Evolutionary conservation across 306 rosid genomes (phyloP).

Genomic region (Fagus sylvatica): DNA sequence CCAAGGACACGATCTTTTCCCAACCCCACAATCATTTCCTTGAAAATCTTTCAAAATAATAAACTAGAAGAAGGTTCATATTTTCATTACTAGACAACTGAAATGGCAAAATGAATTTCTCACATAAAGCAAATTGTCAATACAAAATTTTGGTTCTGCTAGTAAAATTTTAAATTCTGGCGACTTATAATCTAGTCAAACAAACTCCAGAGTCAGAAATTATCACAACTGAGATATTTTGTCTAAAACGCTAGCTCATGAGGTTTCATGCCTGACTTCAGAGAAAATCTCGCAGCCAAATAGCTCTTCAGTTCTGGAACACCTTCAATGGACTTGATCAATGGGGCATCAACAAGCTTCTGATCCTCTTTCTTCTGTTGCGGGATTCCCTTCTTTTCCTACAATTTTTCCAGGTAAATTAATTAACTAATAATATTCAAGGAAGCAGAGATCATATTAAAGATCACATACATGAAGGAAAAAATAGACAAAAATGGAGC

Average conservation of each 20-base stretch:
- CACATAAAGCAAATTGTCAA: slow-evolving; percentile 2
- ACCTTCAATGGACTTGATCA: neutral
- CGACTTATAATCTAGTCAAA: neutral
- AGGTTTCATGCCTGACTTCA: neutral
- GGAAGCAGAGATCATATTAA: neutral
- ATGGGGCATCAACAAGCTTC: neutral
- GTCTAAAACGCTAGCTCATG: neutral
- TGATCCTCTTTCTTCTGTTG: neutral
- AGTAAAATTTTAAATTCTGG: neutral
- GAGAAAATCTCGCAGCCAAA: slow-evolving; percentile 2
- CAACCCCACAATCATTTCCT: neutral
- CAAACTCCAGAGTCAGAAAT: neutral
- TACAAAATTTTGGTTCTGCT: neutral
- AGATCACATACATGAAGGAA: neutral
- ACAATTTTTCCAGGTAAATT: neutral
- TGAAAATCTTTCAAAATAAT: neutral
- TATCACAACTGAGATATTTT: neutral
- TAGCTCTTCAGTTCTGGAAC: slow-evolving; percentile 5
- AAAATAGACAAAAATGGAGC: neutral
- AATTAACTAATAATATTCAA: neutral
- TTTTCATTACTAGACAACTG: neutral
- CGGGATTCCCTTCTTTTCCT: neutral
- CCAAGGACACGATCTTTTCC: too few species aligned
- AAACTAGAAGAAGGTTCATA: neutral
- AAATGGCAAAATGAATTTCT: neutral